These are phyloP conservation scores for Ciborinia camelliae DNA, from an alignment of 2,329 filamentous ascomycete species.

Conservation along the genomic window DNA sequence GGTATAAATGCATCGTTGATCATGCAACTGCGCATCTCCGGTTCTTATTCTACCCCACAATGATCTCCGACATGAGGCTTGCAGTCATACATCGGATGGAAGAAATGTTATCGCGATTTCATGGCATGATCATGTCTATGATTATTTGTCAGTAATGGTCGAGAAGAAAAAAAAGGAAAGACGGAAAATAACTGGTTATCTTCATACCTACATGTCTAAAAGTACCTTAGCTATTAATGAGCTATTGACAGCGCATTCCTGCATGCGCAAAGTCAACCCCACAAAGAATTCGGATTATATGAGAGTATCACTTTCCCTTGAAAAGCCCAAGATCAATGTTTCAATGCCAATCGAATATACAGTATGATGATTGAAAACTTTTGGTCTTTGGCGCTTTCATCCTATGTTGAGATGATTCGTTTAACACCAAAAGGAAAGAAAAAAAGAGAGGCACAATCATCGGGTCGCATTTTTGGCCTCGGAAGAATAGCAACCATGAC, in stretches of 20 bases:
- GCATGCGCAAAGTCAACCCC: conserved; percentile 29
- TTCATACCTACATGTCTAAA: conserved; percentile 18
- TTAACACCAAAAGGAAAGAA: conserved; percentile 14
- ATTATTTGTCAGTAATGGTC: conserved; percentile 27
- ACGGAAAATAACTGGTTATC: conserved; percentile 21
- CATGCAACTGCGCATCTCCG: conserved; percentile 1
- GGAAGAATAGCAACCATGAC: neutral
- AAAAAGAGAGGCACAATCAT: conserved; percentile 2
- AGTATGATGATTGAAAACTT: neutral
- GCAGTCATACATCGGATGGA: conserved; percentile 13
- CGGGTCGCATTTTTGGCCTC: conserved; percentile 18
- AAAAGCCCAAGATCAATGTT: conserved; percentile 11
- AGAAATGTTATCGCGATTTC: conserved; percentile 9
- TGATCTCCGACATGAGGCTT: conserved; percentile 14
- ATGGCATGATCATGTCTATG: conserved; percentile 21
- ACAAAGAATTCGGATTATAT: conserved; percentile 22
- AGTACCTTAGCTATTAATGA: conserved; percentile 26
- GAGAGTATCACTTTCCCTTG: conserved; percentile 19
- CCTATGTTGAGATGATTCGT: conserved; percentile 11
- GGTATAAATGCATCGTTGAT: conserved; percentile 10
- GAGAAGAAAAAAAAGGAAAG: conserved; percentile 13
- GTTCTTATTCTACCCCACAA: conserved; percentile 11
- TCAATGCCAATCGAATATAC: conserved; percentile 5
- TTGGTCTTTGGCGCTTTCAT: conserved; percentile 1
- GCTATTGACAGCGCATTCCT: conserved; percentile 33